Percentiles rank a stretch among this genome's conserved stretches.
Evolutionary conservation across 1,284 basidiomycete genomes (phyloP).

Genomic region (Xerocomus nothofagi): DNA sequence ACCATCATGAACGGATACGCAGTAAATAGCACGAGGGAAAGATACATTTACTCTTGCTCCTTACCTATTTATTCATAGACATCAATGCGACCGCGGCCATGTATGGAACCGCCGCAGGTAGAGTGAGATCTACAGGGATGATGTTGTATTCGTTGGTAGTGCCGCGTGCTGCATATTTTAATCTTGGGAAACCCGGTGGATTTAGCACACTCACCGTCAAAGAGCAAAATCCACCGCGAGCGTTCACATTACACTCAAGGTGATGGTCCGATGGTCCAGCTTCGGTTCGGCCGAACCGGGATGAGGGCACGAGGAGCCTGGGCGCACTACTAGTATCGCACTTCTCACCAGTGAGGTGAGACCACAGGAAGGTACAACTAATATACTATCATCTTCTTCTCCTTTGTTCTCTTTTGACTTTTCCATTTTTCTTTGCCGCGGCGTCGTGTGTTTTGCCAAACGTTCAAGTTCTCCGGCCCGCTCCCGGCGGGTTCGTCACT

Average conservation of each 20-base stretch:
- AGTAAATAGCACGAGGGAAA: neutral
- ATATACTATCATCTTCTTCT: too few species aligned
- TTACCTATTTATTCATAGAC: neutral
- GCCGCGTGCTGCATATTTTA: neutral
- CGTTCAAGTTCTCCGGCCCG: too few species aligned
- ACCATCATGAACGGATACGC: neutral
- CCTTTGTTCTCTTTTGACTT: neutral
- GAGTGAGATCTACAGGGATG: neutral
- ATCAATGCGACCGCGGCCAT: neutral
- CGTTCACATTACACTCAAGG: slow-evolving; percentile 6
- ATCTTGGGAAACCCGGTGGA: neutral
- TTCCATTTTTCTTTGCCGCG: slow-evolving; percentile 5
- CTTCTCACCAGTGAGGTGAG: neutral
- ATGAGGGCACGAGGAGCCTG: neutral
- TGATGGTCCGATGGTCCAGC: neutral
- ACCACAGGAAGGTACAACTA: too few species aligned
- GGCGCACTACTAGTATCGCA: neutral
- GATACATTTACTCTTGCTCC: neutral
- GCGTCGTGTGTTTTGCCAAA: neutral
- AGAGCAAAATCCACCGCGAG: slow-evolving; percentile 17
- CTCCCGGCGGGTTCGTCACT: neutral
- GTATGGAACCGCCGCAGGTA: neutral
- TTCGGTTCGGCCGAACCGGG: neutral
- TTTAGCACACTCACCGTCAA: slow-evolving; percentile 5
- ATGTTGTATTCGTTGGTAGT: neutral